Percentiles rank a stretch among this genome's conserved stretches.
These are phyloP conservation scores for Symmetrospora coprosmae DNA, from an alignment of 768 basidiomycete species.

Conservation along the genomic window DNA sequence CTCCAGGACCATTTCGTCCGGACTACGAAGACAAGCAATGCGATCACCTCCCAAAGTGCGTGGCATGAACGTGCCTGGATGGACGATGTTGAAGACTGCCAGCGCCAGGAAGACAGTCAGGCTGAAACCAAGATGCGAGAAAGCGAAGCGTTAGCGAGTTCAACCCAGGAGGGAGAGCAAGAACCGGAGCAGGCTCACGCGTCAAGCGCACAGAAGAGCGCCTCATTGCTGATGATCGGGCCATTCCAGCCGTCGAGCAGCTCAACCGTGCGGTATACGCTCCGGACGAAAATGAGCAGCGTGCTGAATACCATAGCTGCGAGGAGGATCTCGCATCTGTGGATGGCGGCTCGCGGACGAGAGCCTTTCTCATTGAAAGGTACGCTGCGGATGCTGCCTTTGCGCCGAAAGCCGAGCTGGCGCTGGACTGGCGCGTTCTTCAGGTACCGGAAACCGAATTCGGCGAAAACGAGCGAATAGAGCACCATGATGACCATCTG, in stretches of 20 bases:
- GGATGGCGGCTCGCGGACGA: neutral
- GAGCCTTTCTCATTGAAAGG: no score
- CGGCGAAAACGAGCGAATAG: conserved; percentile 5
- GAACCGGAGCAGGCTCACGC: no score
- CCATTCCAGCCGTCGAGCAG: conserved; percentile 11
- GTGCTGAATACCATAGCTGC: conserved; percentile 8
- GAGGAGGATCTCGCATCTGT: neutral
- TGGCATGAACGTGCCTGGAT: conserved; percentile 4
- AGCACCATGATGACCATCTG: conserved; percentile 12
- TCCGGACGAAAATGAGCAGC: conserved; percentile 12
- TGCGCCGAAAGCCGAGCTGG: no score
- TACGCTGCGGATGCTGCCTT: no score
- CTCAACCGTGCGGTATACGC: conserved; percentile 4
- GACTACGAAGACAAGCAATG: no score
- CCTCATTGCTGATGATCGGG: conserved; percentile 1
- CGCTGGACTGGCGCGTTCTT: neutral
- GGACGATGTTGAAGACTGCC: conserved; percentile 2
- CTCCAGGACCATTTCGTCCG: no score
- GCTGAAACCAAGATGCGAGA: no score
- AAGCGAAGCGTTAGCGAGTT: no score
- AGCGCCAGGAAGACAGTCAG: conserved; percentile 5
- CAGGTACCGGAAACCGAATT: conserved; percentile 11
- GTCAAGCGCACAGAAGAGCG: conserved; percentile 10
- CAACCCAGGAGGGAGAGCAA: no score
- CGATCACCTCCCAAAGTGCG: no score